Conservation (phyloP, 495 filamentous ascomycete species). For the Aspergillus bertholletiae region DNA sequence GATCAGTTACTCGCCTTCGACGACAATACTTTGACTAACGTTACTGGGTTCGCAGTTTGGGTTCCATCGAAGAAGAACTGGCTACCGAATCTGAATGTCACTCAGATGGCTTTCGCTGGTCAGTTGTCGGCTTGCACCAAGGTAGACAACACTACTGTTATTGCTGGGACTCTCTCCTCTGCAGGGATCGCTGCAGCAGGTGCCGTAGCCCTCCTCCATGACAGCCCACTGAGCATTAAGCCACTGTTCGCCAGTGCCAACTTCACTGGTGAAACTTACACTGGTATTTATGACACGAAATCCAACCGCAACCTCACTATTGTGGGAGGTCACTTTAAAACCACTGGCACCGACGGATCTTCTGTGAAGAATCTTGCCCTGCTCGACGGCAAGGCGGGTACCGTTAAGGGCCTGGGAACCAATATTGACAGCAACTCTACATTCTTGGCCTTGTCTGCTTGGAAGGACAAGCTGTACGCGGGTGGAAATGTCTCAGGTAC, state of each 20-base stretch:
- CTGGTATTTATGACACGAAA: conserved; percentile 70
- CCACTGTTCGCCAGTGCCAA: conserved; percentile 62
- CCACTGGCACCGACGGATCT: conserved; percentile 64
- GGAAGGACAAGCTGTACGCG: conserved; percentile 69
- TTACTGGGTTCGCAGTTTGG: conserved; percentile 84
- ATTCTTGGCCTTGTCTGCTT: conserved; percentile 66
- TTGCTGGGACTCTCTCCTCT: conserved; percentile 75
- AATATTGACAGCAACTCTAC: conserved; percentile 68
- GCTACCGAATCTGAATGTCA: conserved; percentile 73
- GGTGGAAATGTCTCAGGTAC: conserved; percentile 76
- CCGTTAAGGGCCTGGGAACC: conserved; percentile 66
- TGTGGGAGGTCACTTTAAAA: conserved; percentile 82
- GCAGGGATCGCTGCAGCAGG: conserved; percentile 64
- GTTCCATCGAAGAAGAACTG: conserved; percentile 86
- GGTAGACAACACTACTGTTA: conserved; percentile 60
- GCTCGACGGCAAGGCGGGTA: conserved; percentile 59
- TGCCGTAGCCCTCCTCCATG: conserved; percentile 58
- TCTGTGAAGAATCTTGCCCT: conserved; percentile 74
- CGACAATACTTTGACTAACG: conserved; percentile 54
- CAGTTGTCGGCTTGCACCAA: conserved; percentile 64
- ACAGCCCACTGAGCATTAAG: conserved; percentile 43
- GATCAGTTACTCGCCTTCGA: conserved; percentile 63
- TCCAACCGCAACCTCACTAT: conserved; percentile 76
- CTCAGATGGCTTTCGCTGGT: conserved; percentile 64
- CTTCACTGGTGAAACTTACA: conserved; percentile 61